These are phyloP conservation scores for Lizanozyma gosingica DNA, from an alignment of 1,139 yeast species.

Conservation along the genomic window DNA sequence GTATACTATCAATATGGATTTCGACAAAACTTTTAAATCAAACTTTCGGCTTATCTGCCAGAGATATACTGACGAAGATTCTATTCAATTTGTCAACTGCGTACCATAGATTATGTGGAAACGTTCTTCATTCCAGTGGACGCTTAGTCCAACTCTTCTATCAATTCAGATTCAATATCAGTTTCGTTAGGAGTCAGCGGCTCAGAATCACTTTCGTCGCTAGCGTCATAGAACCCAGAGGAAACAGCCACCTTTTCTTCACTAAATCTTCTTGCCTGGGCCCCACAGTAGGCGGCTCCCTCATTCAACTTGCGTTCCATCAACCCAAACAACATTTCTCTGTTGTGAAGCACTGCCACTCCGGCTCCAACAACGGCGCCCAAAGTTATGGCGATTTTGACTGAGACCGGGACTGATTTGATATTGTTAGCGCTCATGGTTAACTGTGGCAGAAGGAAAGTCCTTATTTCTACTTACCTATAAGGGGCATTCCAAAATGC, in stretches of 20 bases:
- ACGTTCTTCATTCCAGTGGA: too few relatives aligned
- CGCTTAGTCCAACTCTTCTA: background rate
- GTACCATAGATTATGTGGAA: too few relatives aligned
- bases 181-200: background rate
- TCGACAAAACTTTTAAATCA: too few relatives aligned
- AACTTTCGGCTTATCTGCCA: too few relatives aligned
- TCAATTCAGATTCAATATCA: background rate
- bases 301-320: slow-evolving; percentile 12
- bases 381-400: slow-evolving; percentile 13
- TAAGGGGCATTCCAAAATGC: background rate
- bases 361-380: slow-evolving; percentile 17
- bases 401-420: slow-evolving; percentile 11
- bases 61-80: too few relatives aligned
- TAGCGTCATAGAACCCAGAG: background rate
- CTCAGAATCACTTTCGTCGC: background rate
- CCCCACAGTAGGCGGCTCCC: slow-evolving; percentile 11
- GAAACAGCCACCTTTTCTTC: background rate
- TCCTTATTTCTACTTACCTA: background rate
- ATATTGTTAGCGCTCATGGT: slow-evolving; percentile 1
- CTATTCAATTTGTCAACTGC: too few relatives aligned
- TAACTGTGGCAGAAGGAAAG: background rate
- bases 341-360: slow-evolving; percentile 13
- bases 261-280: background rate
- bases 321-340: slow-evolving; percentile 12
- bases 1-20: too few relatives aligned